These are phyloP conservation scores for Pisolithus microcarpus DNA, from an alignment of 768 basidiomycete genomes.

Conservation along the genomic window DNA sequence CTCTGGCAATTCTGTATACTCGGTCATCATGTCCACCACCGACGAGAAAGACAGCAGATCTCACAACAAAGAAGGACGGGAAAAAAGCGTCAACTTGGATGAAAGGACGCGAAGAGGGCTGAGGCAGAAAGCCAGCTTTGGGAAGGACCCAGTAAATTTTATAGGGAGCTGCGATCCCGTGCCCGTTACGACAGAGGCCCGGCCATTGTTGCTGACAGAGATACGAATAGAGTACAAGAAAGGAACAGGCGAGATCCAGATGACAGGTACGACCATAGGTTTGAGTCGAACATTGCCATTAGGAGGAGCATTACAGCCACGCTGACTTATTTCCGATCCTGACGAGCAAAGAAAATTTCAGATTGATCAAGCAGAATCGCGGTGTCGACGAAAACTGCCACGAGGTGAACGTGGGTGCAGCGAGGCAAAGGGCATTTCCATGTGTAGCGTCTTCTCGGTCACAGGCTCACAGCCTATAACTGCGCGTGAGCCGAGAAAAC, in stretches of 20 bases:
- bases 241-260: constrained; percentile 16
- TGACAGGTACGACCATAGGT: background rate
- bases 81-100: background rate
- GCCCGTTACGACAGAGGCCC: constrained; percentile 13
- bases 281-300: constrained; percentile 7
- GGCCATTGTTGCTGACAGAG: constrained; percentile 1
- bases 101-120: constrained; percentile 1
- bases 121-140: constrained; percentile 4
- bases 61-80: constrained; percentile 1
- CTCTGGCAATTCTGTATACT: constrained; percentile 54
- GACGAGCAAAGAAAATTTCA: constrained; percentile 10
- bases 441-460: constrained; percentile 3
- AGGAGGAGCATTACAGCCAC: constrained; percentile 16
- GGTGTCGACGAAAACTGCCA: constrained; percentile 23
- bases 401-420: constrained; percentile 22
- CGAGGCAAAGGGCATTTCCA: constrained; percentile 20
- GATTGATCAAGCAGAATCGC: constrained; percentile 14
- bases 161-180: constrained; percentile 20
- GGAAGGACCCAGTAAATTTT: constrained; percentile 12
- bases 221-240: constrained; percentile 15
- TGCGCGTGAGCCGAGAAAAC: constrained; percentile 12
- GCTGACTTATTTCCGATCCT: constrained; percentile 25
- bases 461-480: constrained; percentile 3
- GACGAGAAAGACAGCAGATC: background rate
- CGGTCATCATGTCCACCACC: constrained; percentile 41